Conservation (phyloP, 1,139 yeast genomes). For the Hansenula sp. region DNA sequence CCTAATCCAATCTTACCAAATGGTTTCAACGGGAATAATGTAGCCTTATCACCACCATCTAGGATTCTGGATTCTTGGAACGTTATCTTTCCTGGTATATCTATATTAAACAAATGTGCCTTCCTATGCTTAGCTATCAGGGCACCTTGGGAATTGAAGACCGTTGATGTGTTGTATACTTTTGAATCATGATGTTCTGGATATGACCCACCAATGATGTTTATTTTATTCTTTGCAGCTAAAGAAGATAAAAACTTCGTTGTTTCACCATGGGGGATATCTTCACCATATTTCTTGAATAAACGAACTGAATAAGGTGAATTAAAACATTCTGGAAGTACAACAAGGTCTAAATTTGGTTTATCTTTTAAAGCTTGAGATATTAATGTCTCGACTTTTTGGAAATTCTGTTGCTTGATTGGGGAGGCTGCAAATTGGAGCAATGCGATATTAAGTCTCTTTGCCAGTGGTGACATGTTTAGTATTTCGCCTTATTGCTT, state of each 20-base stretch:
- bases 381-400: slow-evolving; percentile 45
- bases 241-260: slow-evolving; percentile 54
- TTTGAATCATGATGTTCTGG: slow-evolving; percentile 67
- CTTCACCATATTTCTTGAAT: slow-evolving; percentile 81
- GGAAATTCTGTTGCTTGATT: slow-evolving; percentile 2
- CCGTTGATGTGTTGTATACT: slow-evolving; percentile 77
- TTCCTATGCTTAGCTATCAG: slow-evolving; percentile 85
- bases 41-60: slow-evolving; percentile 75
- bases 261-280: slow-evolving; percentile 66
- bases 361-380: slow-evolving; percentile 39
- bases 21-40: slow-evolving; percentile 66
- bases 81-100: slow-evolving; percentile 83
- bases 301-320: slow-evolving; percentile 90
- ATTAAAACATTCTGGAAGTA: slow-evolving; percentile 78
- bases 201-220: slow-evolving; percentile 84
- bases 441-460: slow-evolving; percentile 1
- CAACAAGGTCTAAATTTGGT: slow-evolving; percentile 44
- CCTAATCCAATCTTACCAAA: slow-evolving; percentile 81
- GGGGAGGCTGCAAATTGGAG: slow-evolving; percentile 1
- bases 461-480: not conserved
- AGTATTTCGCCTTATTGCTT: not conserved
- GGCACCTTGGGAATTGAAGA: slow-evolving; percentile 68
- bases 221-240: slow-evolving; percentile 59
- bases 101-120: slow-evolving; percentile 86
- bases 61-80: slow-evolving; percentile 79